These are phyloP conservation scores for Acorus calamus DNA, from an alignment of 106 monocot genomes.

Conservation along the genomic window DNA sequence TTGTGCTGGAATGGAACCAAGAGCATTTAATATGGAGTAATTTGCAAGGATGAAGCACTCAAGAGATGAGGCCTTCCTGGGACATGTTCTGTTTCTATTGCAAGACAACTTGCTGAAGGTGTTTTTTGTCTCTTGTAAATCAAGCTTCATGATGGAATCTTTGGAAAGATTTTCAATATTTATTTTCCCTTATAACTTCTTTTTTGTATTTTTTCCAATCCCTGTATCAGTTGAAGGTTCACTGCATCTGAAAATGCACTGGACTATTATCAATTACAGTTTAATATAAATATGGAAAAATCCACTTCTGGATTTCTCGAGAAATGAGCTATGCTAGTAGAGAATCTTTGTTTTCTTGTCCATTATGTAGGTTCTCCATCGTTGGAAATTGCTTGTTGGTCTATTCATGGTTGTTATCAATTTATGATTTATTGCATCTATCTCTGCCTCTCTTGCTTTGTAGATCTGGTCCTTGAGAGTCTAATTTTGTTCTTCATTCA, in stretches of 20 bases:
- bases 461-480: constrained; percentile 27
- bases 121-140: constrained; percentile 56
- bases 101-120: constrained; percentile 78
- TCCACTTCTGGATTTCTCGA: too few relatives aligned
- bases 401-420: too few relatives aligned
- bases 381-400: too few relatives aligned
- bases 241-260: not conserved
- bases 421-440: not conserved
- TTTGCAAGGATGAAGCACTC: constrained; percentile 30
- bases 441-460: not conserved
- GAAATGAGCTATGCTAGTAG: too few relatives aligned
- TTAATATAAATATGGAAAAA: too few relatives aligned
- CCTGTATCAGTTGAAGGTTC: not conserved
- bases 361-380: too few relatives aligned
- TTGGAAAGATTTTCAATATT: constrained; percentile 12
- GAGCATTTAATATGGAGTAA: constrained; percentile 23
- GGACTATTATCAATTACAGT: not conserved
- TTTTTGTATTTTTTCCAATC: not conserved
- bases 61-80: constrained; percentile 42
- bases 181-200: not conserved
- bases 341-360: too few relatives aligned
- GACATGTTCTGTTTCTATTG: constrained; percentile 84
- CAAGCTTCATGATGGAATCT: constrained; percentile 24
- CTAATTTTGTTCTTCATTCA: constrained; percentile 87
- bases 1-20: constrained; percentile 22